Base-by-base conservation (phyloP, 2,329 filamentous ascomycete species). In the Fusarium nurragi region DNA sequence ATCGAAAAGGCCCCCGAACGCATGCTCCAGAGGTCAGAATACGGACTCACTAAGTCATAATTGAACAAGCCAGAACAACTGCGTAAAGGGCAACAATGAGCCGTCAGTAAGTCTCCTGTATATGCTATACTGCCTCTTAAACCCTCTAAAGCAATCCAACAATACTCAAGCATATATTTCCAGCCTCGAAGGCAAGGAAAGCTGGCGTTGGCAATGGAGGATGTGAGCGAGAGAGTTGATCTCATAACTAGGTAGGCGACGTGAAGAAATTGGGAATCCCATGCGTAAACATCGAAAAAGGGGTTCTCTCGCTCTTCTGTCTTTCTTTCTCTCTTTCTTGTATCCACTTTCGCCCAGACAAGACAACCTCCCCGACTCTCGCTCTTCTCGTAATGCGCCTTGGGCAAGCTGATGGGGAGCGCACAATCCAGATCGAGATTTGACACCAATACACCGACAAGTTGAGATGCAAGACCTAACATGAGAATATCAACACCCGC, bases 401-500 rank as follows among this genome's bases (percentile, higher is more conserved):
- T 58, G 40, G 40, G 40, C 51, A 58, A 53, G 55, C 59, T 54
- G 51, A 51, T 43, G n/a, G 47, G 59, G 61, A 58, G 48, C 56
- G 38, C 60, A 56, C 54, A 51, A 52, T 61, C 54, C 67, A 53
- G 59, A 61, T 54, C 50, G 66, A 60, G 56, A 60, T 54, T 57
- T 62, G 68, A 67, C 67, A 69, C 66, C 68, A 63, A 58, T 69
- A 72, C 64, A 66, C 67, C 70, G 65, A 72, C 63, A 64, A 54
- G 60, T 64, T 65, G 56, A 68, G 65, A 71, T 65, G 65, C 56
- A 70, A 67, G 64, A 70, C 68, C 59, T 70, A 60, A 62, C 67
- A 72, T 69, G 67, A 71, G 58, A 66, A 72, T 71, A 71, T 64
- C 67, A 64, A 69, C 65, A 71, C 54, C 60, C 41, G 43, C 44